A percentile compares a stretch with the other conserved stretches of the same genome.
These are phyloP conservation scores for Penicillium sp. DNA, from an alignment of 2,329 filamentous ascomycete genomes.

Conservation along the genomic window DNA sequence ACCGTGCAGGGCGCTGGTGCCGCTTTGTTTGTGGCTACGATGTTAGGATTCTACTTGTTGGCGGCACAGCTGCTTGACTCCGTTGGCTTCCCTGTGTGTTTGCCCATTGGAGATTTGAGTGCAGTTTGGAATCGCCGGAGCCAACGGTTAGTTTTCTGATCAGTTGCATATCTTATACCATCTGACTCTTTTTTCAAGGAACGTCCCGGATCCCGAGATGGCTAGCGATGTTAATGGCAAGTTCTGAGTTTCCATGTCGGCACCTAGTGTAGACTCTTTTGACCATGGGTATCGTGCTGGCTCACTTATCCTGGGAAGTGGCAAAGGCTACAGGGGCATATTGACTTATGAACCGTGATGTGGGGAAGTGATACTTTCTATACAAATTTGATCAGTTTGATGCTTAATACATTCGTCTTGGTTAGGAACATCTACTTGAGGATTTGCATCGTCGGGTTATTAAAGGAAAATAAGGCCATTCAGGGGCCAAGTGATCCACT, in stretches of 20 bases:
- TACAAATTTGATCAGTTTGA: neutral
- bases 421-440: too few species aligned
- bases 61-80: constrained; percentile 55
- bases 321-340: neutral
- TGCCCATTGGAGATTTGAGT: constrained; percentile 44
- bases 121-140: neutral
- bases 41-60: constrained; percentile 56
- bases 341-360: neutral
- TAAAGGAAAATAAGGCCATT: too few species aligned
- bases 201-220: neutral
- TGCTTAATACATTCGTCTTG: neutral
- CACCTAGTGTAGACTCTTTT: too few species aligned
- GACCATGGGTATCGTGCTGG: neutral
- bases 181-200: neutral
- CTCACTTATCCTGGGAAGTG: neutral
- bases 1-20: constrained; percentile 47
- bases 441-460: too few species aligned
- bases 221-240: neutral
- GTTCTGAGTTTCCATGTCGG: neutral
- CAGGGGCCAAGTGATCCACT: too few species aligned
- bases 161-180: neutral
- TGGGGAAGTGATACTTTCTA: neutral
- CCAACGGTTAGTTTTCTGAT: neutral
- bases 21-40: constrained; percentile 48
- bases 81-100: constrained; percentile 53